Conservation (phyloP, 345 rosid species). For the Gossypium stocksii region DNA sequence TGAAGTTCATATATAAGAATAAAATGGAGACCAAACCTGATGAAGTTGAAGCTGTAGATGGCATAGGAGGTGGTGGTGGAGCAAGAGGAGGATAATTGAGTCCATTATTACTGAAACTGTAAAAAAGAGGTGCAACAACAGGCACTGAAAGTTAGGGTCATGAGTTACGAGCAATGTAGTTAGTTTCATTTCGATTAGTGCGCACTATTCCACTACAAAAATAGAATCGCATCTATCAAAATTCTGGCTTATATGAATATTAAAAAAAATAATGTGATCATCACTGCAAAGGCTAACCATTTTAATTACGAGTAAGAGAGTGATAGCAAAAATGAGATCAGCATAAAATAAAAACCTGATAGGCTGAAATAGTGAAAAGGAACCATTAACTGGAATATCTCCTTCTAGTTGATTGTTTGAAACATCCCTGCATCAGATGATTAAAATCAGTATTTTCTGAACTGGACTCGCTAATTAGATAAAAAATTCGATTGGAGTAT, state of each 20-base stretch:
- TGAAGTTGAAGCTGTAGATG: constrained; percentile 28
- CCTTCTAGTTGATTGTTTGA: background rate
- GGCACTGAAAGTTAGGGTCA: background rate
- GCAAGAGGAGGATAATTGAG: constrained; percentile 25
- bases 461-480: too few species aligned
- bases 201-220: too few species aligned
- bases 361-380: background rate
- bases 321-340: background rate
- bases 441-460: too few species aligned
- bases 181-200: too few species aligned
- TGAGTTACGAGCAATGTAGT: too few species aligned
- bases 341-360: constrained; percentile 6
- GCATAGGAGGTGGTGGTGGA: constrained; percentile 50
- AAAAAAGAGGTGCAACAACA: background rate
- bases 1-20: background rate
- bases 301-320: background rate
- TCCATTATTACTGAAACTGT: constrained; percentile 15
- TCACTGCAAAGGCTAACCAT: too few species aligned
- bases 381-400: background rate
- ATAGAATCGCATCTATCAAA: too few species aligned
- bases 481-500: too few species aligned
- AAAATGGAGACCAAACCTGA: background rate
- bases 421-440: background rate
- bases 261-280: too few species aligned
- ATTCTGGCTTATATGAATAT: too few species aligned